These are phyloP conservation scores for Penicillium sp. DNA, from an alignment of 2,329 filamentous ascomycete species.

Conservation along the genomic window DNA sequence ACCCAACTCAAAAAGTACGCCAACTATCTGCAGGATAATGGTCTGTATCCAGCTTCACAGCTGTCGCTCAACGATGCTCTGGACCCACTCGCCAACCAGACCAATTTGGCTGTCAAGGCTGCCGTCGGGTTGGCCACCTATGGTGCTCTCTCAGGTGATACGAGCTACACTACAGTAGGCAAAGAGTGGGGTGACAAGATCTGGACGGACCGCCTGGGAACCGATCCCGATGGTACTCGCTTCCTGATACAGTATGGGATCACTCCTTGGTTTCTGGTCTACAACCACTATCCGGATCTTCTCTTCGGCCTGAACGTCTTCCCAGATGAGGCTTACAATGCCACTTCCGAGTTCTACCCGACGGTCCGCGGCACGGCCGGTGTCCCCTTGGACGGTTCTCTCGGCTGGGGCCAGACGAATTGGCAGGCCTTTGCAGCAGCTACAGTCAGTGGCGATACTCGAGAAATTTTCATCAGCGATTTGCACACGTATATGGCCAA, in stretches of 20 bases:
- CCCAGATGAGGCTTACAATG: slow-evolving; percentile 31
- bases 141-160: slow-evolving; percentile 23
- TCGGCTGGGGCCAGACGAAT: slow-evolving; percentile 38
- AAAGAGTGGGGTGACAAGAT: slow-evolving; percentile 31
- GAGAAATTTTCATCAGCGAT: slow-evolving; percentile 29
- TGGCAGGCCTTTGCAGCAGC: slow-evolving; percentile 37
- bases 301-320: slow-evolving; percentile 36
- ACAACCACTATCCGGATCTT: slow-evolving; percentile 38
- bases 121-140: slow-evolving; percentile 38
- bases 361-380: slow-evolving; percentile 28
- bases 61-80: slow-evolving; percentile 40
- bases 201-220: slow-evolving; percentile 29
- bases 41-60: slow-evolving; percentile 33
- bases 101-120: slow-evolving; percentile 42
- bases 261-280: slow-evolving; percentile 29
- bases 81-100: slow-evolving; percentile 38
- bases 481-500: slow-evolving; percentile 34
- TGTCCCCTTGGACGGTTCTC: slow-evolving; percentile 31
- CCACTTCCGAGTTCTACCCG: slow-evolving; percentile 33
- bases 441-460: slow-evolving; percentile 18
- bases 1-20: slow-evolving; percentile 33
- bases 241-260: slow-evolving; percentile 34
- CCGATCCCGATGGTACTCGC: slow-evolving; percentile 30
- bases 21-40: slow-evolving; percentile 35
- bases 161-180: slow-evolving; percentile 32